phyloP scores from a whole-genome alignment of 164 flowering plant species.

The Litsea cubeba region DNA sequence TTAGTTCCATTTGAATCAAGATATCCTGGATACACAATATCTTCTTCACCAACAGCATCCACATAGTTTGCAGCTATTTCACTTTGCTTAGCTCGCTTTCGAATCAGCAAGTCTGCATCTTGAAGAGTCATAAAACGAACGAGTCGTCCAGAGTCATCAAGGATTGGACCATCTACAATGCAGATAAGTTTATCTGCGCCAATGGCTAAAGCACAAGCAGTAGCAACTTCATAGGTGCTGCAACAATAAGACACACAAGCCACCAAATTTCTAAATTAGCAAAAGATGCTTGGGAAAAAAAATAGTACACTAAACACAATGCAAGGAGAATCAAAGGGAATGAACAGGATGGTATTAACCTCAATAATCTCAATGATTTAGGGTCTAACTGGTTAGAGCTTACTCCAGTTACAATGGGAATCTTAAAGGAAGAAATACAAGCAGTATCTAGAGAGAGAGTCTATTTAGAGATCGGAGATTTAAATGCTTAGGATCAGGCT shows the following conservation, averaged over 20 bases:
- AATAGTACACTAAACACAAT: background rate
- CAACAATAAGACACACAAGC: conserved; percentile 15
- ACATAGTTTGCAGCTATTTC: conserved; percentile 92
- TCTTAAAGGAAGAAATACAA: too few species aligned
- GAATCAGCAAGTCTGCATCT: conserved; percentile 82
- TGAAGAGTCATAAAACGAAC: conserved; percentile 76
- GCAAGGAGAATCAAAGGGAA: background rate
- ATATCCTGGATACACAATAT: conserved; percentile 23
- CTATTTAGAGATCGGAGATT: too few species aligned
- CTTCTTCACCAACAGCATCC: conserved; percentile 69
- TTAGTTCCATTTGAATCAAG: conserved; percentile 23
- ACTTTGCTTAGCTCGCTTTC: conserved; percentile 81
- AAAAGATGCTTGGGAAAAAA: background rate
- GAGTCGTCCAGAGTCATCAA: conserved; percentile 73
- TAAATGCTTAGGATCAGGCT: too few species aligned
- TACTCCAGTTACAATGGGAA: too few species aligned
- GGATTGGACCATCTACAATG: conserved; percentile 87
- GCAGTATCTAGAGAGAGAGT: too few species aligned
- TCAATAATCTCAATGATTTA: background rate
- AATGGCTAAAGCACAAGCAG: conserved; percentile 93
- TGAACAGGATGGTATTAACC: background rate
- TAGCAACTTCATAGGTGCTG: conserved; percentile 99
- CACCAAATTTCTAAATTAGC: background rate
- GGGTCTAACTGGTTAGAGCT: too few species aligned
- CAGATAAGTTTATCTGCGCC: conserved; percentile 94